These are phyloP conservation scores for Colletotrichum sublineola DNA, from an alignment of 2,329 filamentous ascomycete species.

Conservation along the genomic window DNA sequence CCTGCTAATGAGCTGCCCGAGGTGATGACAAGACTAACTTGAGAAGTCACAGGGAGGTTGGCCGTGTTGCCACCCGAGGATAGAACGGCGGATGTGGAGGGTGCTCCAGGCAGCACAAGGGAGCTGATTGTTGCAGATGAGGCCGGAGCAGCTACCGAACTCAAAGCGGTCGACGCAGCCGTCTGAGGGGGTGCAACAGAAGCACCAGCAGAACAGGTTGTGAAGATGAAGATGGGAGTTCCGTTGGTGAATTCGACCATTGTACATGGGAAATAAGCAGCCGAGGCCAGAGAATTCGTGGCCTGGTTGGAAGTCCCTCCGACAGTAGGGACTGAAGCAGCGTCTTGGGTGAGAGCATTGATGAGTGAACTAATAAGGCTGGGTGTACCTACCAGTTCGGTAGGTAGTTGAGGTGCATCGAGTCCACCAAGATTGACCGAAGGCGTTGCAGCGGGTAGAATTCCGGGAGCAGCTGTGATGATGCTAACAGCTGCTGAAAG, in stretches of 20 bases:
- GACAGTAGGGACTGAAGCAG: not conserved
- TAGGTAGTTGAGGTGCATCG: constrained; percentile 30
- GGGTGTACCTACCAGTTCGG: not conserved
- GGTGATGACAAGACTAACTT: not conserved
- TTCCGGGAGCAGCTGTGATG: not conserved
- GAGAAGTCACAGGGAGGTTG: not conserved
- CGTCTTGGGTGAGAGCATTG: not conserved
- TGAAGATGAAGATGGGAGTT: constrained; percentile 20
- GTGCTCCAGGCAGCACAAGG: not conserved
- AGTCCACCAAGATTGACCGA: not conserved
- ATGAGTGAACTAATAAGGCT: not conserved
- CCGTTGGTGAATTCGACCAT: constrained; percentile 18
- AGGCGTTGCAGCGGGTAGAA: not conserved
- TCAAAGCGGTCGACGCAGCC: not conserved
- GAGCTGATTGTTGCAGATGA: not conserved
- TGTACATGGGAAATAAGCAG: constrained; percentile 6
- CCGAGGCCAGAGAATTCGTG: not conserved
- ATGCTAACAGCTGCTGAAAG: not conserved
- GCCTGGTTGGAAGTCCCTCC: not conserved
- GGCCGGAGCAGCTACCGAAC: not conserved
- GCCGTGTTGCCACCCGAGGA: not conserved
- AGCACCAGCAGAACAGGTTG: not conserved
- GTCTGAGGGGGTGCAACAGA: not conserved
- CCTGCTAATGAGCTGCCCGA: not conserved
- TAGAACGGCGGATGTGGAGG: not conserved